Evolutionary conservation across 164 flowering plant genomes (phyloP).

Genomic region (Akebia trifoliata): DNA sequence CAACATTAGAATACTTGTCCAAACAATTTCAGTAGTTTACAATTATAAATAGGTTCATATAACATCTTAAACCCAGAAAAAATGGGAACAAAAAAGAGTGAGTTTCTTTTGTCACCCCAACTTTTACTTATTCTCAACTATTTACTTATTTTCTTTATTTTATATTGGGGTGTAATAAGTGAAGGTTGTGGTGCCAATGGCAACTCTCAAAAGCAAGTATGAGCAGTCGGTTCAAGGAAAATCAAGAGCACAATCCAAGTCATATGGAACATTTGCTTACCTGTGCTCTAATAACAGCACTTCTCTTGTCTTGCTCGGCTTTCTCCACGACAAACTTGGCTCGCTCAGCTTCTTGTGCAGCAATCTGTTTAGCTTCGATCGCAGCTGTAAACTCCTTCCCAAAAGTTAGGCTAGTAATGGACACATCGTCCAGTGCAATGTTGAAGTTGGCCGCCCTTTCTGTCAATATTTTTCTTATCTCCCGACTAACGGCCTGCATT

Average conservation of each 20-base stretch:
- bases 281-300: conserved; percentile 67
- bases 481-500: conserved; percentile 37
- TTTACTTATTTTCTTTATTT: too few relatives aligned
- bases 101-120: too few relatives aligned
- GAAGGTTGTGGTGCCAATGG: too few relatives aligned
- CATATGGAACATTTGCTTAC: conserved; percentile 21
- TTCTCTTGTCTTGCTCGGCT: conserved; percentile 71
- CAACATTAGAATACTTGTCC: too few relatives aligned
- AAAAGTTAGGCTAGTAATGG: conserved; percentile 55
- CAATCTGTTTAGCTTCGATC: conserved; percentile 69
- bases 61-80: too few relatives aligned
- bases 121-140: too few relatives aligned
- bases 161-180: too few relatives aligned
- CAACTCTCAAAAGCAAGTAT: neutral
- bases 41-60: too few relatives aligned
- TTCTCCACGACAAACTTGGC: conserved; percentile 68
- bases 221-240: neutral
- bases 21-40: too few relatives aligned
- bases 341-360: conserved; percentile 73
- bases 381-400: conserved; percentile 68
- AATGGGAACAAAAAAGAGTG: too few relatives aligned
- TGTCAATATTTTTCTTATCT: conserved; percentile 35
- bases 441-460: conserved; percentile 54
- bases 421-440: conserved; percentile 65
- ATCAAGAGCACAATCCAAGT: neutral